Conservation (phyloP, 2,329 filamentous ascomycete genomes). For the Fusarium palustre region DNA sequence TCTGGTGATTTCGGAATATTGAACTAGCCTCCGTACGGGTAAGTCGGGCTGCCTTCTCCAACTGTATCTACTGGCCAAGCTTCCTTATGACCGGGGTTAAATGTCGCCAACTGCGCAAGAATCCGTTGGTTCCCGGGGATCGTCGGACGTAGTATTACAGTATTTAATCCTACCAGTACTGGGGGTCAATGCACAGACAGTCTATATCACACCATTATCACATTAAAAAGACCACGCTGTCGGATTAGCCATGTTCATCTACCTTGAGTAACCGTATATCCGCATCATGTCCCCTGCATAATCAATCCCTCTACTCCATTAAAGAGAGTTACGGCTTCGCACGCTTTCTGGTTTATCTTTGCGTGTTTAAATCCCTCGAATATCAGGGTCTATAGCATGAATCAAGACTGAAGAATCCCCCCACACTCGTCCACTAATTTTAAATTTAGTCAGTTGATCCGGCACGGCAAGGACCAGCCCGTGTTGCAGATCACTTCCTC, state of each 20-base stretch:
- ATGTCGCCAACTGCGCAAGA: background rate
- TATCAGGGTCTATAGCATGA: conserved; percentile 1
- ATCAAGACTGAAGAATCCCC: background rate
- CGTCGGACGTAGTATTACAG: background rate
- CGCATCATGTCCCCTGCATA: background rate
- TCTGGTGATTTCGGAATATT: background rate
- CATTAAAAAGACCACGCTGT: background rate
- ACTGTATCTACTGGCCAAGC: background rate
- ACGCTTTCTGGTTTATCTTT: background rate
- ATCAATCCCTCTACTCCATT: background rate
- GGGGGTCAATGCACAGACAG: conserved; percentile 3
- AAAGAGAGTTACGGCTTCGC: background rate
- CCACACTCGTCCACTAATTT: conserved; percentile 2
- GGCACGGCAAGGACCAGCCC: background rate
- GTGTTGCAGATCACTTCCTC: conserved; percentile 11
- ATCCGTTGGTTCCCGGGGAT: background rate
- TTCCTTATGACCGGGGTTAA: background rate
- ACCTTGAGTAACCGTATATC: background rate
- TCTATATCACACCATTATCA: conserved; percentile 2
- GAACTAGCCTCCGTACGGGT: background rate
- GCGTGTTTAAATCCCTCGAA: background rate
- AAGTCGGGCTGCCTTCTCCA: background rate
- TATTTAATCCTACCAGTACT: background rate
- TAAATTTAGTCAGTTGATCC: conserved; percentile 9
- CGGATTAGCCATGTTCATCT: background rate